A percentile compares a stretch with the other conserved stretches of the same genome.
These are phyloP conservation scores for Erigeron canadensis DNA, from an alignment of 129 eudicot species.

Conservation along the genomic window DNA sequence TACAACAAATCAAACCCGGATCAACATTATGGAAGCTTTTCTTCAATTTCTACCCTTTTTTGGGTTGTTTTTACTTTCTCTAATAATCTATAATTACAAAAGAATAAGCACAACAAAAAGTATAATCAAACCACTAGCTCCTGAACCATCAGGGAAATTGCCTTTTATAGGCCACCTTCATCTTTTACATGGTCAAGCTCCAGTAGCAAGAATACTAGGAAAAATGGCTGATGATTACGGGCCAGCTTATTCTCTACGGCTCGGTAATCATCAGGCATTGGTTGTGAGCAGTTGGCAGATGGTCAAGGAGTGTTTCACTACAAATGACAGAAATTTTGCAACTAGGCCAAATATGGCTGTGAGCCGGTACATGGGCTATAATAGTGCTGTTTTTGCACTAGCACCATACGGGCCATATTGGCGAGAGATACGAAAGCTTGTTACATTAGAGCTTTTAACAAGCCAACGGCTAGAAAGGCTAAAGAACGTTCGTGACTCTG, in stretches of 20 bases:
- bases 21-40: conserved; percentile 4
- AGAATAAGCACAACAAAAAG: not conserved
- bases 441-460: conserved; percentile 40
- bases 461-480: conserved; percentile 36
- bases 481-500: conserved; percentile 32
- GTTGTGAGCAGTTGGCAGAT: conserved; percentile 50
- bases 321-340: conserved; percentile 44
- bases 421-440: conserved; percentile 52
- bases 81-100: conserved; percentile 9
- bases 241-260: conserved; percentile 45
- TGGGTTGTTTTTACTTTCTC: conserved; percentile 4
- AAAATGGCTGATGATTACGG: conserved; percentile 41
- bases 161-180: conserved; percentile 56
- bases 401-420: conserved; percentile 55
- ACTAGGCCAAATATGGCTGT: conserved; percentile 43
- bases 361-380: conserved; percentile 34
- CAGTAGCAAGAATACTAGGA: conserved; percentile 39
- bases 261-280: conserved; percentile 37
- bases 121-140: conserved; percentile 22
- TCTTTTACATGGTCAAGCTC: conserved; percentile 34
- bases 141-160: conserved; percentile 50
- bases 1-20: not conserved
- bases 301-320: conserved; percentile 50
- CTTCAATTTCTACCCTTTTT: not conserved
- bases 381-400: conserved; percentile 33